Evolutionary conservation across 2,329 filamentous ascomycete species (phyloP).

Genomic region (Emericellopsis atlantica): DNA sequence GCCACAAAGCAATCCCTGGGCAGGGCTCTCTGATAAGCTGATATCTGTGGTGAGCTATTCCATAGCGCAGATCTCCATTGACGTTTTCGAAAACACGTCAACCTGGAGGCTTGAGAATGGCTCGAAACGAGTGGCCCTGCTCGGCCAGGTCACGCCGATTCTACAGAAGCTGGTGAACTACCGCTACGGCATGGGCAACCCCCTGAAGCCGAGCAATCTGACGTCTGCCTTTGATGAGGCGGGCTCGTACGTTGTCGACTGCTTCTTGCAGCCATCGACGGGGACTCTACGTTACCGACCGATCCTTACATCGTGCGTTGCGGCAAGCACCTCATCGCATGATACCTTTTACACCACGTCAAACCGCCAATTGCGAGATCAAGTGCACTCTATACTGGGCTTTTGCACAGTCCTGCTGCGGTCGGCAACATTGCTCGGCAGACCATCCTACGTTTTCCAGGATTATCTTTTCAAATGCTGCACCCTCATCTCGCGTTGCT

Average conservation of each 20-base stretch:
- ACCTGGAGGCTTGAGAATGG: slow-evolving; percentile 72
- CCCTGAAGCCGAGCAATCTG: slow-evolving; percentile 27
- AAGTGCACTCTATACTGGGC: slow-evolving; percentile 50
- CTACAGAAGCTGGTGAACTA: slow-evolving; percentile 62
- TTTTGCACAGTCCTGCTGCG: slow-evolving; percentile 61
- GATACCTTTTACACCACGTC: slow-evolving; percentile 50
- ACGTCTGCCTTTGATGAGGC: slow-evolving; percentile 57
- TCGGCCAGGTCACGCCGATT: slow-evolving; percentile 52
- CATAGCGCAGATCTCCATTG: slow-evolving; percentile 64
- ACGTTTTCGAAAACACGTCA: slow-evolving; percentile 73
- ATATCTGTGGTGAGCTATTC: slow-evolving; percentile 59
- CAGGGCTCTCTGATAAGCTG: slow-evolving; percentile 67
- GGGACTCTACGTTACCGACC: slow-evolving; percentile 67
- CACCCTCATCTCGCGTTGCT: slow-evolving; percentile 64
- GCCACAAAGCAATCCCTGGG: slow-evolving; percentile 40
- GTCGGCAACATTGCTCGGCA: slow-evolving; percentile 51
- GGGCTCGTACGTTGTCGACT: slow-evolving; percentile 63
- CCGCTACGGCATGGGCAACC: slow-evolving; percentile 63
- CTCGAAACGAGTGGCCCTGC: slow-evolving; percentile 56
- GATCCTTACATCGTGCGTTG: slow-evolving; percentile 55
- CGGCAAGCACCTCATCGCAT: slow-evolving; percentile 30
- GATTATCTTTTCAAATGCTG: slow-evolving; percentile 70
- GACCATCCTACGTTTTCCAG: slow-evolving; percentile 55
- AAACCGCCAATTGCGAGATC: slow-evolving; percentile 40
- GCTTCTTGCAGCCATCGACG: slow-evolving; percentile 59